These are phyloP conservation scores for Alternaria gansuensis DNA, from an alignment of 2,329 filamentous ascomycete species.

Conservation along the genomic window DNA sequence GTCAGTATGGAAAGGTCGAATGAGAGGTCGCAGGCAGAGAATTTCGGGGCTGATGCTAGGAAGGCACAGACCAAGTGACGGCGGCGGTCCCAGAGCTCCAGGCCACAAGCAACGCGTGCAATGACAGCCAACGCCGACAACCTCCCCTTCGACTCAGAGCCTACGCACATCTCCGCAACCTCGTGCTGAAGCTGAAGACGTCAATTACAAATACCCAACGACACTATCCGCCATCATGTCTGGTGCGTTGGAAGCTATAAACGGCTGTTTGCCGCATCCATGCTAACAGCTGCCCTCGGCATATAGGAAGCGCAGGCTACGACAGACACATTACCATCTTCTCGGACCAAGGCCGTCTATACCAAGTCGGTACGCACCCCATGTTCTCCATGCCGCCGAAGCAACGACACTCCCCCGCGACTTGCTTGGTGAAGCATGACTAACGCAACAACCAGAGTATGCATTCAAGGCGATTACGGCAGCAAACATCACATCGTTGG, in stretches of 20 bases:
- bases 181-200: conserved; percentile 43
- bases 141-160: conserved; percentile 39
- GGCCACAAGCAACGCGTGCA: conserved; percentile 50
- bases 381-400: conserved; percentile 2
- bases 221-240: conserved; percentile 51
- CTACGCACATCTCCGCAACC: conserved; percentile 43
- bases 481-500: conserved; percentile 98
- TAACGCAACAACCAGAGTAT: conserved; percentile 75
- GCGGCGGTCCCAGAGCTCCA: conserved; percentile 43
- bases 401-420: conserved; percentile 2
- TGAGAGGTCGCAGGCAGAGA: conserved; percentile 46
- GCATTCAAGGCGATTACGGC: conserved; percentile 99
- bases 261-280: conserved; percentile 26
- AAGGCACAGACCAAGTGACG: conserved; percentile 29
- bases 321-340: conserved; percentile 99
- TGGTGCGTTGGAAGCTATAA: conserved; percentile 45
- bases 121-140: conserved; percentile 34
- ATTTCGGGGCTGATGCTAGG: conserved; percentile 42
- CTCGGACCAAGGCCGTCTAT: conserved; percentile 96
- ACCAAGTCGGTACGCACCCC: conserved; percentile 89
- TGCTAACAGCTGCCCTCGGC: conserved; percentile 43
- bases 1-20: conserved; percentile 45
- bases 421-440: conserved; percentile 14
- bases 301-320: conserved; percentile 69
- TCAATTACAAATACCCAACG: conserved; percentile 31